Evolutionary conservation across 345 rosid genomes (phyloP), one percentile per base, ranked within the genome.

Genomic region (Geranium rotundifolium): DNA sequence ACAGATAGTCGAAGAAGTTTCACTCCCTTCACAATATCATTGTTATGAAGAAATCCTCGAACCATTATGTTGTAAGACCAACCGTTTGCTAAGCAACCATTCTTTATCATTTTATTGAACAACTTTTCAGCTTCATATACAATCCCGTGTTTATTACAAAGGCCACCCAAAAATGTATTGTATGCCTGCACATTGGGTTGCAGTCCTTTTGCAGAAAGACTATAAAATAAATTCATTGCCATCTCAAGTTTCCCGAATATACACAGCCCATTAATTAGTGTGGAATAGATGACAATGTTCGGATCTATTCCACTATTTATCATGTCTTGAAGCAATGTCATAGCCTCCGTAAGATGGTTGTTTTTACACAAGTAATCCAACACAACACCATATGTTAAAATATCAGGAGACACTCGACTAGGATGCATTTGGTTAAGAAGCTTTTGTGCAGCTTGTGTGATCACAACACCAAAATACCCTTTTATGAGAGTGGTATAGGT

Each of bases 251-350:
- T 18, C 30, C 56, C 60, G 41, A 39, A 58, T 59, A 29, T 52
- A 17, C 60, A 66, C 50, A 54, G n/a, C 54, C 67, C 58, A 16
- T 66, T 59, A 19, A 31, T 57, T 3, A 71, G 61, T n/a, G 49
- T 30, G 17, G 12, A 62, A 54, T 57, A 62, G 31, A 20, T 34
- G 17, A 62, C 61, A 19, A 10, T 14, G 29, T 23, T 17, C 20
- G 19, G 49, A 15, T 60, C 39, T 15, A 31, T 17, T 13, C 27
- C 39, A 34, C 57, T 16, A 16, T 60, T 58, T 31, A 30, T 54
- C 64, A 60, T 20, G 5, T 29, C 30, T 31, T 34, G 59, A 60
- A 39, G 65, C 34, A 56, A 29, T 27, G 54, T 12, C 61, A 18
- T 23, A n/a, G 61, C 61, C 29, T 30, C 29, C 16, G 56, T 15